Conservation (phyloP, 1,284 basidiomycete genomes). For the Peniophora sp. region DNA sequence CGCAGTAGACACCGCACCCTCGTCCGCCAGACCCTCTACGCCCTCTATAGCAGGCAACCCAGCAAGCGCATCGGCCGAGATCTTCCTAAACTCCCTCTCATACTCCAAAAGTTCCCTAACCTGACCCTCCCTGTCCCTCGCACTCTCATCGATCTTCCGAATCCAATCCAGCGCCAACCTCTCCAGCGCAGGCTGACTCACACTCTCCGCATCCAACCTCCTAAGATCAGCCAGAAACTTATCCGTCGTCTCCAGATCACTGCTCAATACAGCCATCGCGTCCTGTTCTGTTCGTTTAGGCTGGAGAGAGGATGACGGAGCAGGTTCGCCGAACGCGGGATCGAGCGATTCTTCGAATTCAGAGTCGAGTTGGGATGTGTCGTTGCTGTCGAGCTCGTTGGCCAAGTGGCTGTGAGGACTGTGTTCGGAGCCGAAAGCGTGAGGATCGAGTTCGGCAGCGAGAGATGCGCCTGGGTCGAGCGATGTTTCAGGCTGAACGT, state of each 20-base stretch:
- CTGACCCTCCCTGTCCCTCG: slow-evolving; percentile 69
- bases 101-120: slow-evolving; percentile 67
- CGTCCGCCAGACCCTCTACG: slow-evolving; percentile 37
- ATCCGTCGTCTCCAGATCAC: slow-evolving; percentile 69
- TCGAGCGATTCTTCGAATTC: slow-evolving; percentile 22
- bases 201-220: slow-evolving; percentile 50
- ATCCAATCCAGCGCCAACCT: slow-evolving; percentile 68
- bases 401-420: too few relatives aligned
- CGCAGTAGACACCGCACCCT: slow-evolving; percentile 19
- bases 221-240: slow-evolving; percentile 66
- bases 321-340: slow-evolving; percentile 31
- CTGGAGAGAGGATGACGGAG: slow-evolving; percentile 15
- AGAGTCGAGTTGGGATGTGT: slow-evolving; percentile 14
- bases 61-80: slow-evolving; percentile 65
- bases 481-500: background rate
- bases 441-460: background rate
- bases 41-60: slow-evolving; percentile 55
- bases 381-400: slow-evolving; percentile 18
- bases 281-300: slow-evolving; percentile 42
- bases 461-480: background rate
- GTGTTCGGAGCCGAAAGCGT: slow-evolving; percentile 6
- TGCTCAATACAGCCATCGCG: slow-evolving; percentile 61
- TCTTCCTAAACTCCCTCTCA: slow-evolving; percentile 72
- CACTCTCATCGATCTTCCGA: slow-evolving; percentile 64
- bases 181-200: slow-evolving; percentile 50